Evolutionary conservation across 2,329 filamentous ascomycete species (phyloP).

Genomic region (Xylaria sp.): DNA sequence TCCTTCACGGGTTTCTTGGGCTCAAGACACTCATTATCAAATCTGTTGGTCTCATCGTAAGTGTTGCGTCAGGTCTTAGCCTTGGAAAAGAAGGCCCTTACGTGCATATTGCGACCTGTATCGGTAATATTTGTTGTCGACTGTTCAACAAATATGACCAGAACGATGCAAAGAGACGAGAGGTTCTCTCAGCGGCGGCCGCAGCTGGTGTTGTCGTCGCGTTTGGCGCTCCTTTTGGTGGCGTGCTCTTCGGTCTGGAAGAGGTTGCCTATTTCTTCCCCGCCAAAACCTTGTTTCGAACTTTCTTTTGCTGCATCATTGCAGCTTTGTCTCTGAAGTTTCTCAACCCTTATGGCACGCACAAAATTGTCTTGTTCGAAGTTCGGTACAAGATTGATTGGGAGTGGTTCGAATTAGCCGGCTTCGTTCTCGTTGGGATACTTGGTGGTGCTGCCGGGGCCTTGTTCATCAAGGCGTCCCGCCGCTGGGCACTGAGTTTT

Average conservation of each 20-base stretch:
- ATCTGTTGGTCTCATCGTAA: constrained; percentile 82
- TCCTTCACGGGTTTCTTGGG: constrained; percentile 94
- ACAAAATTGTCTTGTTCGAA: constrained; percentile 97
- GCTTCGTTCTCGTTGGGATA: constrained; percentile 87
- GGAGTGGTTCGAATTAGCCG: constrained; percentile 89
- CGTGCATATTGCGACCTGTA: constrained; percentile 95
- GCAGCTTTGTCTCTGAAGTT: constrained; percentile 94
- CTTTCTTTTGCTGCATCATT: constrained; percentile 97
- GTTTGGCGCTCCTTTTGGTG: constrained; percentile 88
- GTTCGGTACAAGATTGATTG: constrained; percentile 92
- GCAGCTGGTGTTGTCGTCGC: constrained; percentile 93
- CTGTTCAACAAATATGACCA: constrained; percentile 93
- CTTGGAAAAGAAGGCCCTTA: constrained; percentile 95
- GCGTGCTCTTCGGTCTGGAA: constrained; percentile 92
- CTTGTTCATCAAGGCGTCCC: constrained; percentile 95
- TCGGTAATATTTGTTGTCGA: constrained; percentile 94
- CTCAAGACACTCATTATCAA: constrained; percentile 89
- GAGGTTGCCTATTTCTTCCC: constrained; percentile 98
- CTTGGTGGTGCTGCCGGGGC: constrained; percentile 88
- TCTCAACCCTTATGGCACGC: constrained; percentile 93
- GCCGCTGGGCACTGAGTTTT: constrained; percentile 89
- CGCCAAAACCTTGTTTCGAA: constrained; percentile 95
- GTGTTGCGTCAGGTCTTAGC: constrained; percentile 91
- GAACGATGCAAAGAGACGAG: constrained; percentile 93
- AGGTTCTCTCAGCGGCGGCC: constrained; percentile 92